Conservation (phyloP, 1,284 basidiomycete genomes). For the Cutaneotrichosporon sp. region DNA sequence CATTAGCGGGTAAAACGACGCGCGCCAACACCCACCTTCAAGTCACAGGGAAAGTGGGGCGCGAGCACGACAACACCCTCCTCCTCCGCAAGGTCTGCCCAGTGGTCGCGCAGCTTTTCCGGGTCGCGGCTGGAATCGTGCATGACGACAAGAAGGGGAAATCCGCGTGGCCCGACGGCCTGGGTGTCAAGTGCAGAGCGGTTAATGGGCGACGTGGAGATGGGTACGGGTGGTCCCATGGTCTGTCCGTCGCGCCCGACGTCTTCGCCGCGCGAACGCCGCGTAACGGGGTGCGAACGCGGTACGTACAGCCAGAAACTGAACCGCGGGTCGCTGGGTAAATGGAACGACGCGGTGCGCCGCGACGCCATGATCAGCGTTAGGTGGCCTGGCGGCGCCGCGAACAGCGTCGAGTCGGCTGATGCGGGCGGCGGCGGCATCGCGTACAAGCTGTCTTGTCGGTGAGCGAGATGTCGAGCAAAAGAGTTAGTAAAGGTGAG, state of each 20-base stretch:
- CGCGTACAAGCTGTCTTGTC: neutral
- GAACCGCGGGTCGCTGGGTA: constrained; percentile 8
- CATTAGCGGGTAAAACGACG: neutral
- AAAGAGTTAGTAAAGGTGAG: too few relatives aligned
- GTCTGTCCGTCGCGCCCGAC: constrained; percentile 5
- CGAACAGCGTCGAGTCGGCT: constrained; percentile 7
- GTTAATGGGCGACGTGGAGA: constrained; percentile 1
- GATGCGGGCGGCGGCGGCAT: neutral
- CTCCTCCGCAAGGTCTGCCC: constrained; percentile 11
- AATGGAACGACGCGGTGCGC: constrained; percentile 10
- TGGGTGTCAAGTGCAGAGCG: neutral
- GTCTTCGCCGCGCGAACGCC: constrained; percentile 13
- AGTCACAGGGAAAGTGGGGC: constrained; percentile 16
- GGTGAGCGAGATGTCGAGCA: too few relatives aligned
- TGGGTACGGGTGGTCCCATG: neutral
- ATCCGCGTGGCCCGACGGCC: neutral
- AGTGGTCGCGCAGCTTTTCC: constrained; percentile 12
- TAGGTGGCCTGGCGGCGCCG: constrained; percentile 12
- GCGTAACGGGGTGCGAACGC: constrained; percentile 15
- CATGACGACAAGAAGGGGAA: constrained; percentile 17
- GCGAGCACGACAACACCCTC: constrained; percentile 15
- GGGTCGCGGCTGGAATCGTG: constrained; percentile 19
- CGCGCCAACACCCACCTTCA: constrained; percentile 9
- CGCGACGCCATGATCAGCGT: constrained; percentile 16
- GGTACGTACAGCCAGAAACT: constrained; percentile 20